phyloP scores from a whole-genome alignment of 345 rosid genomes.

The Turnera subulata region DNA sequence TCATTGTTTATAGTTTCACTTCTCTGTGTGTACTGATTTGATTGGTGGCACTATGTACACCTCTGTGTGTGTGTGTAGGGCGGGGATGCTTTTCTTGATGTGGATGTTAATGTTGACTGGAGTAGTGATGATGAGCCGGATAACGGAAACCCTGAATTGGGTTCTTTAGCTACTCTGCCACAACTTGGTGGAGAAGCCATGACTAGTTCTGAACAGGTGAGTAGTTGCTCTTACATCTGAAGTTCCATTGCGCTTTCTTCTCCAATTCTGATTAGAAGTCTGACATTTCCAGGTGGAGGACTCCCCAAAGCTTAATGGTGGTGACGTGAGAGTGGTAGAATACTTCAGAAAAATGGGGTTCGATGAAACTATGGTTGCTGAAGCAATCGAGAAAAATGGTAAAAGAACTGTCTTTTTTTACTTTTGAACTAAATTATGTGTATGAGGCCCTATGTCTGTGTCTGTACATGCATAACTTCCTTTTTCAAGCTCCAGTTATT shows the following conservation, averaged over 20 bases:
- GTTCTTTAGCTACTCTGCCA: conserved; percentile 24
- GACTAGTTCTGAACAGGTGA: conserved; percentile 17
- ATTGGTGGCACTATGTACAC: neutral
- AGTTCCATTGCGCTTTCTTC: neutral
- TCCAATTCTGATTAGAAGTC: too few species aligned
- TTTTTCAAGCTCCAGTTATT: neutral
- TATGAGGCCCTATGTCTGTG: neutral
- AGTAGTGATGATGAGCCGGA: conserved; percentile 66
- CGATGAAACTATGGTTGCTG: conserved; percentile 48
- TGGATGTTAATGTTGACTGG: conserved; percentile 48
- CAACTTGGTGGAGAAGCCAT: conserved; percentile 24
- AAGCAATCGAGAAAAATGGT: conserved; percentile 68
- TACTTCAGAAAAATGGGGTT: conserved; percentile 77
- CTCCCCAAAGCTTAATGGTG: too few species aligned
- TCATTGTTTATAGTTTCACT: neutral
- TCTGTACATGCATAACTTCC: too few species aligned
- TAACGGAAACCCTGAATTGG: conserved; percentile 30
- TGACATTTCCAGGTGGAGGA: neutral
- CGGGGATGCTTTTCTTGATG: conserved; percentile 23
- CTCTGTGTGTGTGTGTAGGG: conserved; percentile 23
- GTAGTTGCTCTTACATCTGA: neutral
- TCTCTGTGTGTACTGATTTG: neutral
- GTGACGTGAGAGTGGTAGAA: conserved; percentile 45
- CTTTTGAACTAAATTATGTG: too few species aligned
- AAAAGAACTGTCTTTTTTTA: conserved; percentile 4